A percentile compares a stretch with the other conserved stretches of the same genome.
phyloP scores from a whole-genome alignment of 148 eudicot genomes.

The Polygonum maritimum region DNA sequence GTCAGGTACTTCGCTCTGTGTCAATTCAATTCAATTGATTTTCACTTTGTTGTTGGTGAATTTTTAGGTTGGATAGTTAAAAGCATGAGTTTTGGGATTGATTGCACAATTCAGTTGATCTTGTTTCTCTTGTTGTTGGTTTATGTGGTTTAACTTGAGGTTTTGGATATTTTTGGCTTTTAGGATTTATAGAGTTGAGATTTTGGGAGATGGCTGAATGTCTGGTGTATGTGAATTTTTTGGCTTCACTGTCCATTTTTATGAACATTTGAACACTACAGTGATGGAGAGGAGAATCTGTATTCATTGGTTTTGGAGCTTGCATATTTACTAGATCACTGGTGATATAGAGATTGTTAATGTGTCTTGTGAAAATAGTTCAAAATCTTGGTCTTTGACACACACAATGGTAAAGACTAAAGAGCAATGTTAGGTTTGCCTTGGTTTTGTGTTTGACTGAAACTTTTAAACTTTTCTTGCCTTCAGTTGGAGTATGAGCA shows the following conservation, averaged over 20 bases:
- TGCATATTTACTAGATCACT: background rate
- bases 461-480: background rate
- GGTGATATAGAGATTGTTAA: background rate
- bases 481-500: background rate
- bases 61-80: no score
- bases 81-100: no score
- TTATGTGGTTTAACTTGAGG: background rate
- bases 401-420: background rate
- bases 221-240: background rate
- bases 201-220: background rate
- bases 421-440: background rate
- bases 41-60: background rate
- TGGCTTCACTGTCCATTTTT: background rate
- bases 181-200: background rate
- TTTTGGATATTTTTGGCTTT: background rate
- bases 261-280: background rate
- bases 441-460: background rate
- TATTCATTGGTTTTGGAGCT: background rate
- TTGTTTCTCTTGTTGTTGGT: background rate
- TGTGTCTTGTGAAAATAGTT: background rate
- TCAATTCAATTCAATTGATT: background rate
- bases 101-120: background rate
- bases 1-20: constrained; percentile 46
- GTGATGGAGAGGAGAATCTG: background rate
- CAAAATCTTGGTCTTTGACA: no score